Evolutionary conservation across 192 early-diverging fungal species (phyloP).

Genomic region (Backusella circina): DNA sequence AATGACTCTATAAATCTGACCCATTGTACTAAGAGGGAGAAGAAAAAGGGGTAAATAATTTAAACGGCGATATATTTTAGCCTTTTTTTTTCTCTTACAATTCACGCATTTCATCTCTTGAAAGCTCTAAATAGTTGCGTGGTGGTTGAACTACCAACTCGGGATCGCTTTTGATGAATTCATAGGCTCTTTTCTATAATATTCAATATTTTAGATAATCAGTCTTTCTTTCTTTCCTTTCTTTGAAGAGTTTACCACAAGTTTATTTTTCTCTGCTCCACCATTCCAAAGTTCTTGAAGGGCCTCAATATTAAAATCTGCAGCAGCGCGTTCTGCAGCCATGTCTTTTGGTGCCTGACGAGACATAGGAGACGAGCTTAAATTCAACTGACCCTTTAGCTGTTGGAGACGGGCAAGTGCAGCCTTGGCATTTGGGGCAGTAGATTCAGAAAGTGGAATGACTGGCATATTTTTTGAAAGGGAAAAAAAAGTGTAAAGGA

Average conservation of each 20-base stretch:
- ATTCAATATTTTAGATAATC: neutral
- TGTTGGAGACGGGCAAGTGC: slow-evolving; percentile 20
- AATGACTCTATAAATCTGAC: slow-evolving; percentile 44
- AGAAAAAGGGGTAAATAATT: neutral
- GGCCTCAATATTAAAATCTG: slow-evolving; percentile 47
- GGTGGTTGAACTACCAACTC: slow-evolving; percentile 44
- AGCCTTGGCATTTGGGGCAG: slow-evolving; percentile 11
- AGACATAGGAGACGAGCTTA: slow-evolving; percentile 20
- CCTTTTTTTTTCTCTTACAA: slow-evolving; percentile 28
- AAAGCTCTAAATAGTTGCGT: slow-evolving; percentile 44
- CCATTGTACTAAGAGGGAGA: slow-evolving; percentile 36
- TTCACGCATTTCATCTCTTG: slow-evolving; percentile 47
- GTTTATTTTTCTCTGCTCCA: slow-evolving; percentile 41
- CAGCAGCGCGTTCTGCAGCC: slow-evolving; percentile 47
- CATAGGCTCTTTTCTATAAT: slow-evolving; percentile 30
- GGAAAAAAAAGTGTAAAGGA: neutral
- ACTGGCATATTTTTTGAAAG: neutral
- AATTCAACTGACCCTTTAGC: slow-evolving; percentile 18
- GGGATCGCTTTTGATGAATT: slow-evolving; percentile 48
- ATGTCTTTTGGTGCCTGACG: slow-evolving; percentile 37
- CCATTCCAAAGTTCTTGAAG: slow-evolving; percentile 43
- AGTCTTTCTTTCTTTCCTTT: neutral
- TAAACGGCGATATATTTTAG: neutral
- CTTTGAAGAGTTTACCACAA: slow-evolving; percentile 30
- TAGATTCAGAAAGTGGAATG: slow-evolving; percentile 2